Evolutionary conservation across 805 yeast species (phyloP), one percentile per base, ranked within the genome.

Genomic region (Isabelozyma gotoi): DNA sequence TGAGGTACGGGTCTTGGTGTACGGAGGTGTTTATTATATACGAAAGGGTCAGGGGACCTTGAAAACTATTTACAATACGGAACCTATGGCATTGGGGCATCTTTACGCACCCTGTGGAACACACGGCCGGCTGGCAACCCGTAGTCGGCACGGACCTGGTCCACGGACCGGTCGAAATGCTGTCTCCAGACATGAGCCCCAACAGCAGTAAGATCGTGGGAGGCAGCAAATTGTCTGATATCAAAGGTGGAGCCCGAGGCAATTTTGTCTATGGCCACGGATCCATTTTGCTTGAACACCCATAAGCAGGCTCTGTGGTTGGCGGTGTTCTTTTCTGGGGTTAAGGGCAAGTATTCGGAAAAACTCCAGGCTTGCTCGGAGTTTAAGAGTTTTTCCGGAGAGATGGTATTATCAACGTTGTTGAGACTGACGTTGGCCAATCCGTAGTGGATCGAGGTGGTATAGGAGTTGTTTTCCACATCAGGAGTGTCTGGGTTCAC

Each of bases 101-200:
- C 49, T 33, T 65, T 64, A 45, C 85, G 78, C n/a, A 74, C 81
- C 58, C 80, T 77, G 47, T 81, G 79, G 71, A 79, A 92, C 5
- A 92, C 88, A 51, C 81, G 75, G 40, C 97, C 97, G 47, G 70
- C 62, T 15, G 82, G 84, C 47, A 92, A 73, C 3, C 89, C 92
- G 60, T 85, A 88, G 59, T 76, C 64, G 49, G 74, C 78, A 64
- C 98, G 82, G 19, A 91, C 84, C 3, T 60, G 62, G 21, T 75
- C 76, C 36, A 88, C 85, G 53, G 84, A 79, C 54, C 87, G 70
- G 65, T 94, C 98, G 81, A 85, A 92, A 34, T 66, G 71, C 52
- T 84, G 81, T 75, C 98, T 82, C 92, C 96, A 92, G 37, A 88
- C 75, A 62, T 89, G 96, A 2, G 96, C 97, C 19, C 98, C 97